Percentiles rank a stretch among this genome's conserved stretches.
Conservation (phyloP, 352 stramenopile species). For the Globisporangium canariense region DNA sequence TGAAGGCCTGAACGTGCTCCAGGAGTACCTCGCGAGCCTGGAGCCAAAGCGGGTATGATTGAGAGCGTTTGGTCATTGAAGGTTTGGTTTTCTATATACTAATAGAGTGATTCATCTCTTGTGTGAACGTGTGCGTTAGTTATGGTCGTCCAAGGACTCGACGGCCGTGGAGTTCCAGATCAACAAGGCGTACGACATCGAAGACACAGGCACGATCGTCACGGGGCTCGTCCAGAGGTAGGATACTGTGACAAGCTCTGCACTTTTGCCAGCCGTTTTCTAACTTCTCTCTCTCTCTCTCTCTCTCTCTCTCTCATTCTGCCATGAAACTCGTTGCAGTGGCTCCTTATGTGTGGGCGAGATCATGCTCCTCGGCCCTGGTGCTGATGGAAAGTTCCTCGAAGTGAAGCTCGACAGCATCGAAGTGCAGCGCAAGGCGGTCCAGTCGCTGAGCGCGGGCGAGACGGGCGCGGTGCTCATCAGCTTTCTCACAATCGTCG, state of each 20-base stretch:
- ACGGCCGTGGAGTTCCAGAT: constrained; percentile 72
- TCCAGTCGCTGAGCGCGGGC: constrained; percentile 50
- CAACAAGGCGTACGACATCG: constrained; percentile 73
- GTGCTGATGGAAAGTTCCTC: constrained; percentile 53
- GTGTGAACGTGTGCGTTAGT: constrained; percentile 4
- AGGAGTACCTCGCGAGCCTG: constrained; percentile 52
- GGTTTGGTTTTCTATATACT: not conserved
- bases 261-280: too few species aligned
- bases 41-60: constrained; percentile 48
- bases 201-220: constrained; percentile 66
- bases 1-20: constrained; percentile 46
- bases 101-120: too few species aligned
- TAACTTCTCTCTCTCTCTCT: too few species aligned
- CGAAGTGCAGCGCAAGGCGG: constrained; percentile 72
- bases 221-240: constrained; percentile 60
- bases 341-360: constrained; percentile 64
- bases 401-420: constrained; percentile 72
- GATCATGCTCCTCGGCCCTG: constrained; percentile 63
- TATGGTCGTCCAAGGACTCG: constrained; percentile 47
- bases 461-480: constrained; percentile 73
- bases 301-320: too few species aligned
- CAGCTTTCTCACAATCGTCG: constrained; percentile 24
- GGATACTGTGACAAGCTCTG: too few species aligned
- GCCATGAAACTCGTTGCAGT: constrained; percentile 17
- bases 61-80: not conserved